Conservation (phyloP, 2,329 filamentous ascomycete genomes). For the Madurella mycetomatis region DNA sequence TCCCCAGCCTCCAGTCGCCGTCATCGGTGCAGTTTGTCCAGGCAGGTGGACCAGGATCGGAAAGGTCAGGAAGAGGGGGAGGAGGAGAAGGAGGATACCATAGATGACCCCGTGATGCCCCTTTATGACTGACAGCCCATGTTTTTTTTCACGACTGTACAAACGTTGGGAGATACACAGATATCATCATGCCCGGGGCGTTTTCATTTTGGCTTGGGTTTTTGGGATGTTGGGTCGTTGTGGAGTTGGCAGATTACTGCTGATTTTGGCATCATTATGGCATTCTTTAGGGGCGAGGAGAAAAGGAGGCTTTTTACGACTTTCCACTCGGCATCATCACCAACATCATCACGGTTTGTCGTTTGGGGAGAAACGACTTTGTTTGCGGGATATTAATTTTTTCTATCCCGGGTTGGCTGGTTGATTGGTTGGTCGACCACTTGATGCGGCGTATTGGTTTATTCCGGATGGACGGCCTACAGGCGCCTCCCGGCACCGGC, state of each 20-base stretch:
- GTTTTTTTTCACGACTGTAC: neutral
- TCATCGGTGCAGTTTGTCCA: neutral
- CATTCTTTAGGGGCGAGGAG: neutral
- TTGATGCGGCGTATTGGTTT: neutral
- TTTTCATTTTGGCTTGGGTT: neutral
- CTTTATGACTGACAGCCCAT: neutral
- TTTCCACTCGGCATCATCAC: neutral
- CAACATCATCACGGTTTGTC: neutral
- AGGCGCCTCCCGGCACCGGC: neutral
- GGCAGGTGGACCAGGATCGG: neutral
- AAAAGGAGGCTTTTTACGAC: neutral
- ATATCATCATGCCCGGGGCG: neutral
- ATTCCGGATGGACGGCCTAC: neutral
- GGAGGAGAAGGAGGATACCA: neutral
- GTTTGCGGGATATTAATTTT: neutral
- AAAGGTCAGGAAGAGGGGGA: too few relatives aligned
- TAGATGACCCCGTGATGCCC: neutral
- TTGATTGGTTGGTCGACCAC: neutral
- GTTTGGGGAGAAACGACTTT: neutral
- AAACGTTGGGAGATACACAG: neutral
- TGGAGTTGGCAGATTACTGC: neutral
- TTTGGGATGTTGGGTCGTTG: neutral
- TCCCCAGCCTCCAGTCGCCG: conserved; percentile 3
- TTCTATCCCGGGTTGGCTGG: neutral
- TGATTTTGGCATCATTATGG: neutral